Base-by-base conservation (phyloP, 2,329 filamentous ascomycete species). In the Talaromyces marneffei region DNA sequence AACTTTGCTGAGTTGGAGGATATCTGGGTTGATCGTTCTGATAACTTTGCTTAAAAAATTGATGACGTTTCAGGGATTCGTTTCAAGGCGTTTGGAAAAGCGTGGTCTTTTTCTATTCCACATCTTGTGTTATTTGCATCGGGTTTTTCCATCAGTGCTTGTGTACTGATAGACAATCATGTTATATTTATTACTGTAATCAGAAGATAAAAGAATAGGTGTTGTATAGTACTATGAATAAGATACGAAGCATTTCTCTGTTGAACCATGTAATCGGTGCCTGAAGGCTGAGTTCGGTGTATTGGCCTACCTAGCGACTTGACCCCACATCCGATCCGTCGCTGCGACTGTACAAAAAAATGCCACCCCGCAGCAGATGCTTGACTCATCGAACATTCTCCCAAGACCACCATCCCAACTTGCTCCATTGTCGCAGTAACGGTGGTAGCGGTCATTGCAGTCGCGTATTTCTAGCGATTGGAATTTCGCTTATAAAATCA, bases 1-100 rank as follows among this genome's bases (percentile, higher is more conserved):
- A 96, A 92, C 76, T 99, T 99, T 78, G 91, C 92, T 0, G 93
- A 99, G 80, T 78, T 99, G 73, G 94, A 99, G 79, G 93, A 99
- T 76, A 90, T 96, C 44, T 96, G 92, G 86, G 92, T 97, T 52
- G 94, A 99, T 75, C 83, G 92, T 70, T 86, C 86, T 65, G 93
- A 99, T 79, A 93, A 92, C 74, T 96, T 99, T 80, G 93, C 91
- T 69, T 97, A 84, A 82, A 66, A 56, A 25, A 35, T 29, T 25
- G 33, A 52, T 31, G 37, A 18, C n/a, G 25, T 27, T 8, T 12
- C 23, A 8, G 44, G 46, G 46, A 29, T 29, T 42, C 46, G 25
- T 55, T 61, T 18, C 20, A 46, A 56, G 50, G 59, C 53, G 48
- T 55, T 33, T 18, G 33, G 35, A 27, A 31, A 52, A 39, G 44